phyloP scores from a whole-genome alignment of 371 early-diverging fungal genomes.

The Entomophthora muscae region DNA sequence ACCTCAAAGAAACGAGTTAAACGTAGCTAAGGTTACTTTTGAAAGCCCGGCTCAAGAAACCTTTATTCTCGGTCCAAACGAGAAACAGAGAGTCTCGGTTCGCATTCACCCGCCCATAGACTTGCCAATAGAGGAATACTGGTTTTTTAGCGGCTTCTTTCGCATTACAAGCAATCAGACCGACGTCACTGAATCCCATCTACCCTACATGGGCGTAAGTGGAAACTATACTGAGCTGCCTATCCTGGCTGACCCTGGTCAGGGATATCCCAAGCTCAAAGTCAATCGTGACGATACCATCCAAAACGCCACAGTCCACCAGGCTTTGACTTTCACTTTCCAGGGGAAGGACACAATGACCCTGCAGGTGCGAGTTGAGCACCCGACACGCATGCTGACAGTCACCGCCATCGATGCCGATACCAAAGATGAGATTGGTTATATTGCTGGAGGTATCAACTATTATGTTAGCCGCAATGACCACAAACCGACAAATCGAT shows the following conservation, averaged over 20 bases:
- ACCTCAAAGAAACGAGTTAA: too few species aligned
- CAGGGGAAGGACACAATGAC: background rate
- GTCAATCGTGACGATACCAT: slow-evolving; percentile 4
- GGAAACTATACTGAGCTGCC: slow-evolving; percentile 27
- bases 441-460: background rate
- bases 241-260: slow-evolving; percentile 23
- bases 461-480: slow-evolving; percentile 2
- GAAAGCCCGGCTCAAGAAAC: background rate
- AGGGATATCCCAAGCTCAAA: slow-evolving; percentile 9
- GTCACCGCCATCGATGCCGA: background rate
- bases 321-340: background rate
- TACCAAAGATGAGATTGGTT: background rate
- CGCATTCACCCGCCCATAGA: slow-evolving; percentile 20
- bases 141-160: slow-evolving; percentile 10
- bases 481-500: background rate
- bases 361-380: background rate
- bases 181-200: slow-evolving; percentile 14
- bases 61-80: slow-evolving; percentile 21
- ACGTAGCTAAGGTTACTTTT: too few species aligned
- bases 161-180: slow-evolving; percentile 9
- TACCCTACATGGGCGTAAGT: slow-evolving; percentile 34
- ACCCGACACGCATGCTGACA: background rate
- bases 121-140: slow-evolving; percentile 1
- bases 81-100: slow-evolving; percentile 20
- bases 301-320: background rate